Evolutionary conservation across 192 early-diverging fungal genomes (phyloP).

Genomic region (Rhizophagus clarus): DNA sequence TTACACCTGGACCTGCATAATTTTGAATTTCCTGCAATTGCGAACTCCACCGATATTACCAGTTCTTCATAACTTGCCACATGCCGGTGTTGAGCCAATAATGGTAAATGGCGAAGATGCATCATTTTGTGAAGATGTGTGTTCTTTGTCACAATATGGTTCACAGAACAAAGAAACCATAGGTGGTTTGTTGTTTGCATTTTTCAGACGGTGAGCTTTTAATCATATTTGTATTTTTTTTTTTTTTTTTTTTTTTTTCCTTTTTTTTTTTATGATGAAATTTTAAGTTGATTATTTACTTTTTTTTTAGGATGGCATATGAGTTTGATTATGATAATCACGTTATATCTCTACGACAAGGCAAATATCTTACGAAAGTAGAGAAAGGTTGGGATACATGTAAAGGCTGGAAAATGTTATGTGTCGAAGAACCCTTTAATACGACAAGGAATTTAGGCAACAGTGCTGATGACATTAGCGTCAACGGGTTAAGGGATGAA

Average conservation of each 20-base stretch:
- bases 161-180: slow-evolving; percentile 72
- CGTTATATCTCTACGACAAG: slow-evolving; percentile 82
- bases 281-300: neutral
- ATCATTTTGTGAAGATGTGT: slow-evolving; percentile 75
- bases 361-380: slow-evolving; percentile 74
- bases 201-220: slow-evolving; percentile 66
- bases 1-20: slow-evolving; percentile 94
- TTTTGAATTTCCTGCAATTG: slow-evolving; percentile 91
- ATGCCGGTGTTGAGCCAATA: slow-evolving; percentile 35
- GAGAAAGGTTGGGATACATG: slow-evolving; percentile 86
- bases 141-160: slow-evolving; percentile 67
- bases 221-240: neutral
- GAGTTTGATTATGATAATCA: slow-evolving; percentile 85
- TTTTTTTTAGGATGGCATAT: slow-evolving; percentile 57
- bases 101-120: slow-evolving; percentile 61
- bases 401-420: slow-evolving; percentile 68
- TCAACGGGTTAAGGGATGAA: slow-evolving; percentile 80
- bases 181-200: slow-evolving; percentile 79
- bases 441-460: slow-evolving; percentile 88
- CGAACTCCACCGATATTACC: slow-evolving; percentile 89
- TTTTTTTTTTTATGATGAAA: neutral
- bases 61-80: slow-evolving; percentile 66
- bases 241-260: neutral
- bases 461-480: slow-evolving; percentile 76
- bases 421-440: slow-evolving; percentile 94